Evolutionary conservation across 2,329 filamentous ascomycete genomes (phyloP), one percentile per base, ranked within the genome.

Genomic region (Ceratocystis smalleyi): DNA sequence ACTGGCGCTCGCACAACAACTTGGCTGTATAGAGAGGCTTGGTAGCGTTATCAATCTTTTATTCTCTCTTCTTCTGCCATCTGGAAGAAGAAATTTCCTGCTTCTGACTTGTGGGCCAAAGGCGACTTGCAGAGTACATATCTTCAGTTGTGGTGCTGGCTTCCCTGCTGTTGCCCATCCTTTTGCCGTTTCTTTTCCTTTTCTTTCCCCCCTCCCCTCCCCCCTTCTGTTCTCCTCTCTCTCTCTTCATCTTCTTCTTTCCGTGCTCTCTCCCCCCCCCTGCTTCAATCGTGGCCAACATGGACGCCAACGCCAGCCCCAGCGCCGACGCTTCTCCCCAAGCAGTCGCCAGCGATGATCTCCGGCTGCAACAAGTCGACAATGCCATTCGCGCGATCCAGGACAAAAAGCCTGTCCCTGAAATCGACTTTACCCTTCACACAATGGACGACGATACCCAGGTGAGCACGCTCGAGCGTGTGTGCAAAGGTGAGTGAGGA

Each of bases 341-440:
- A 51, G 70, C 73, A 68, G 70, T 69, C 68, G 68, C 73, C 62
- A 69, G 68, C 69, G 77, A 78, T 61, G 76, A 79, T 60, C 77
- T 75, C 71, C 79, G 78, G 74, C 80, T 75, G 71, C 74, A 77
- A 71, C 84, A 88, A 75, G 82, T 96, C 73, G 90, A 96, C 78
- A 92, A 90, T 83, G 88, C 89, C 70, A 87, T 92, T 72, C 89
- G 89, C 74, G 94, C 94, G 67, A 91, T 99, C 72, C 85, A 86
- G 75, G 85, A 96, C 71, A 97, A 97, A 86, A 92, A 88, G 79
- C 91, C 92, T 64, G 82, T 95, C 61, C 94, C 94, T 66, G 92
- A 97, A 81, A 97, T 99, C 72, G 94, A 99, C 79, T 99, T 99
- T 75, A 95, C 90, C 65, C 85, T 99, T 72, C 94, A 99, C 76